Evolutionary conservation across 306 rosid species (phyloP), one percentile per base, ranked within the genome.

Genomic region (Vigna unguiculata): DNA sequence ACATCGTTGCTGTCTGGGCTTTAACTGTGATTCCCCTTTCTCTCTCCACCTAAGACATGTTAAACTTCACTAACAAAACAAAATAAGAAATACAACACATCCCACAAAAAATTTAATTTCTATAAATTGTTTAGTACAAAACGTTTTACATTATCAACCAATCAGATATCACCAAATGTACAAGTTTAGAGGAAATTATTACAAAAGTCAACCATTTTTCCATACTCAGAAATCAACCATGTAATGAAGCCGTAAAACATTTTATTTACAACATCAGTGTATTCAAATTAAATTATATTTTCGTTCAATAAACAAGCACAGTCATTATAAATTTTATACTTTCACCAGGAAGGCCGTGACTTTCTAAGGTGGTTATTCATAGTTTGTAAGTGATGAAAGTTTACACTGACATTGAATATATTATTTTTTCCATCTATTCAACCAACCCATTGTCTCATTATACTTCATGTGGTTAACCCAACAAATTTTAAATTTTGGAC

Each of bases 1-100:
- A 92, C 98, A 95, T 95, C 57, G 98, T 95, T 60, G 98, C 97
- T 49, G 98, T 95, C 83, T 95, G 97, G 17, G 96, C 98, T 73
- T 94, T 94, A 49, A 94, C 98, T 4, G 98, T 92, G 76, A 94
- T 92, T 61, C 98, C 98, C 72, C 97, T 87, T 82, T 92, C 96
- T 83, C 97, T 60, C 67, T 60, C 67, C 67, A 60, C 67, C 67
- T 60, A 30, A 30, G 67, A 16, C 22, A 60, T 60, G 88, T 84
- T 81, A 73, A 40, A 71, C 71, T 36, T 72, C 80, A 77, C 54
- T 75, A 78, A 62, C 66, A 28, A 48, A 78, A 59, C 46, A 68
- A 55, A 15, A 47, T 25, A 72, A 79, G 32, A 71, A 78, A 66
- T 16, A 78, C 47, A 75, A n/a, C 30, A 57, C 30, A 60, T 57